Evolutionary conservation across 805 yeast genomes (phyloP).

Genomic region (Saturnispora hagleri): DNA sequence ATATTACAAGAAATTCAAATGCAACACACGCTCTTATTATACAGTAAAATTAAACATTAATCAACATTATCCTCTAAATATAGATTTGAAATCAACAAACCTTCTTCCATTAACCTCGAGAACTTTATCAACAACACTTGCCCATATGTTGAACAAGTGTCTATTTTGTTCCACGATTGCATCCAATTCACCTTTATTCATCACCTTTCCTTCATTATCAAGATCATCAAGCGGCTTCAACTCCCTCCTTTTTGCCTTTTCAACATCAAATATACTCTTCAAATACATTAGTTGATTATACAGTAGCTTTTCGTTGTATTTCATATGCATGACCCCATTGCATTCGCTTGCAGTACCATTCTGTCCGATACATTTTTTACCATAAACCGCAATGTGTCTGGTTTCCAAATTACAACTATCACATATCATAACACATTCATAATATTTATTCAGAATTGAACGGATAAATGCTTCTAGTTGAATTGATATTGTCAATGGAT

Average conservation of each 20-base stretch:
- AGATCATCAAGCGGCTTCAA: conserved; percentile 41
- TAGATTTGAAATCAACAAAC: conserved; percentile 73
- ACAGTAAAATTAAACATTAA: not conserved
- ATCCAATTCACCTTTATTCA: conserved; percentile 46
- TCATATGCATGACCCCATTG: conserved; percentile 74
- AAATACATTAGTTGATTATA: conserved; percentile 82
- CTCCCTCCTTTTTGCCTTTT: conserved; percentile 52
- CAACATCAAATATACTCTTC: conserved; percentile 71
- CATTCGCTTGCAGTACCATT: conserved; percentile 55
- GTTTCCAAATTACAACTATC: conserved; percentile 82
- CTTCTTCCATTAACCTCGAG: conserved; percentile 78
- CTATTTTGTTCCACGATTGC: conserved; percentile 79
- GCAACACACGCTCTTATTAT: not conserved
- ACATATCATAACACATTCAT: conserved; percentile 80
- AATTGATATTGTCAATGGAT: conserved; percentile 47
- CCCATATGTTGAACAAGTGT: conserved; percentile 42
- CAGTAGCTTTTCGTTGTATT: conserved; percentile 67
- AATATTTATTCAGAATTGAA: conserved; percentile 61
- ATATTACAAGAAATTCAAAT: not conserved
- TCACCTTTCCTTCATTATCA: conserved; percentile 17
- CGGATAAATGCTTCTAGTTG: conserved; percentile 74
- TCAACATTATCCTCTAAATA: conserved; percentile 35
- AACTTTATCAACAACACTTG: conserved; percentile 60
- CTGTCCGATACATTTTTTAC: conserved; percentile 68
- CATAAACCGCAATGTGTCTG: conserved; percentile 82